These are phyloP conservation scores for Saksenaea oblongispora DNA, from an alignment of 371 early-diverging fungal species.

Conservation along the genomic window DNA sequence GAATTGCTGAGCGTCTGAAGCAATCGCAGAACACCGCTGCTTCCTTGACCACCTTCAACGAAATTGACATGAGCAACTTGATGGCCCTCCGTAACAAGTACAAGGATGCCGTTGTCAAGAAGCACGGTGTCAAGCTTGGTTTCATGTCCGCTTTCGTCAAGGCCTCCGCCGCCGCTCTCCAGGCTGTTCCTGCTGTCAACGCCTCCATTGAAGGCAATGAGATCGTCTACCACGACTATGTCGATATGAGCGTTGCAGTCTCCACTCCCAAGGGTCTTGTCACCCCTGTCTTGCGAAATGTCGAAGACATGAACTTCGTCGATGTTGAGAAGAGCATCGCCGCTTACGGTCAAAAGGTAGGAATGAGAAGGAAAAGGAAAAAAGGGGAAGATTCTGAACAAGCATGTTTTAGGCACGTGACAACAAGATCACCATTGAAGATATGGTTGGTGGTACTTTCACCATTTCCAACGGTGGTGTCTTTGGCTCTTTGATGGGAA, in stretches of 20 bases:
- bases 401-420: conserved; percentile 75
- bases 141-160: conserved; percentile 98
- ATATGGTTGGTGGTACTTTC: conserved; percentile 97
- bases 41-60: conserved; percentile 97
- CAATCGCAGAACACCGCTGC: conserved; percentile 96
- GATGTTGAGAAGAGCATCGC: conserved; percentile 92
- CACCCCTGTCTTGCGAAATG: conserved; percentile 94
- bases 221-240: conserved; percentile 90
- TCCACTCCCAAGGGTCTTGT: conserved; percentile 98
- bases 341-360: conserved; percentile 81
- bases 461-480: conserved; percentile 99
- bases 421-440: conserved; percentile 94
- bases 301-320: conserved; percentile 81
- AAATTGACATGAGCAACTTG: conserved; percentile 95
- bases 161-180: conserved; percentile 82
- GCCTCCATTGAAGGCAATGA: conserved; percentile 88
- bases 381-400: not conserved
- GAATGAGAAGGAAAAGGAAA: not conserved
- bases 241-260: conserved; percentile 95
- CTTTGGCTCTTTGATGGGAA: conserved; percentile 95
- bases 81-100: conserved; percentile 88
- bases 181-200: conserved; percentile 92
- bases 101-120: conserved; percentile 93
- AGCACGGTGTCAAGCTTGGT: conserved; percentile 95
- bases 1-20: conserved; percentile 94